Evolutionary conservation across 139 green algal genomes (phyloP).

Genomic region (Eudorina sp.): DNA sequence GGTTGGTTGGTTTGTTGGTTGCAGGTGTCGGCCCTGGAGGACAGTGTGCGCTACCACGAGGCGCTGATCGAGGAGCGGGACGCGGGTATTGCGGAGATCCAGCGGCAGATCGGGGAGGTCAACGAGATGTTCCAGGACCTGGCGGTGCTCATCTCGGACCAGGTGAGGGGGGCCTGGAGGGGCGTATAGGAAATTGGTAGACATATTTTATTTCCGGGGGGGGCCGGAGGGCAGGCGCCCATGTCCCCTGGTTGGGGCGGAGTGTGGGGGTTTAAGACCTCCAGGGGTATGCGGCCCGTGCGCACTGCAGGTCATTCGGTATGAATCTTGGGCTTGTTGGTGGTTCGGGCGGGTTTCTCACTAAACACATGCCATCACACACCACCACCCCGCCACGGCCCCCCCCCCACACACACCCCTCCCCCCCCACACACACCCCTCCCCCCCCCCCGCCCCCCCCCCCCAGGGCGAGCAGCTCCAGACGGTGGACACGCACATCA

Average conservation of each 20-base stretch:
- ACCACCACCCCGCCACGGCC: too few species aligned
- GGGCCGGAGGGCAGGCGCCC: neutral
- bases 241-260: too few species aligned
- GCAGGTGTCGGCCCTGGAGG: slow-evolving; percentile 68
- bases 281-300: too few species aligned
- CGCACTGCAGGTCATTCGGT: too few species aligned
- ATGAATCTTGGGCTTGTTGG: too few species aligned
- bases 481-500: slow-evolving; percentile 72
- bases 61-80: slow-evolving; percentile 91
- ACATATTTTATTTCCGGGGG: too few species aligned
- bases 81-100: slow-evolving; percentile 72
- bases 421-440: neutral
- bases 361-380: too few species aligned
- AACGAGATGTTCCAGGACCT: slow-evolving; percentile 90
- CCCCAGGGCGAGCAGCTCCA: slow-evolving; percentile 54
- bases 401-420: too few species aligned
- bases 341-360: too few species aligned
- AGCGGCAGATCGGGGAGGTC: slow-evolving; percentile 64
- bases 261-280: too few species aligned
- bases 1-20: too few species aligned
- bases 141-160: slow-evolving; percentile 90
- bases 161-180: slow-evolving; percentile 62
- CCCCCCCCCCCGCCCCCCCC: neutral
- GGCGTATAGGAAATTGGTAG: too few species aligned
- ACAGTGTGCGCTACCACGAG: slow-evolving; percentile 82